Base-by-base conservation (phyloP, 805 yeast genomes). In the Wickerhamomyces queroliae region DNA sequence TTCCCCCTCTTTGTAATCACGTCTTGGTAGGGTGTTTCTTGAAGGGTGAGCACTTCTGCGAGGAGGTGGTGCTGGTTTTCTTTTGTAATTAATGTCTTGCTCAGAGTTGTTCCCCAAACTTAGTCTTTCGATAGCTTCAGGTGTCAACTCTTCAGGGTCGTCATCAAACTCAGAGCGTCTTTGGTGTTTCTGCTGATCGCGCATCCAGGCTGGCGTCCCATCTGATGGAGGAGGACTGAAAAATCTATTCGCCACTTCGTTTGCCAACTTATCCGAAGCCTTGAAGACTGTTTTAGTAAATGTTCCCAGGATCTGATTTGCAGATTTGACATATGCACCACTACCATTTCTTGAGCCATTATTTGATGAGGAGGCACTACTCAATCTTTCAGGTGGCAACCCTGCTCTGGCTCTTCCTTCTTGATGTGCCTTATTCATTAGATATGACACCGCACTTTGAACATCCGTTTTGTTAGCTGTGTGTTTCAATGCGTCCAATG, bases 181-280 rank as follows among this genome's bases (percentile, higher is more conserved):
- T 32, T 67, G 73, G 48, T 80, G 70, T 48, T 52, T 63, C 12
- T 61, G 66, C 49, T 75, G 80, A 43, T 76, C 72, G 41, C 64
- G 70, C 89, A 86, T 80, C 95, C 95, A 86, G 2, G 80, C 76
- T 0, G 95, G 95, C 46, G 53, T 56, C 6, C 65, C 69, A 37
- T 66, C 66, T 33, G 43, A 47, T 15, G 50, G 37, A 16, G 48
- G 43, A n/a, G 44, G 47, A 0, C 52, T 32, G 33, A 53, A 44
- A 11, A 56, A 43, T 20, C 53, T 49, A 40, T 67, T 73, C 11
- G 64, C 67, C 6, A 42, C 46, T 19, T 53, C 52, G 29, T 28
- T 37, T 22, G 45, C 38, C 2, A 53, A 42, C 21, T 52, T 54
- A 38, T 46, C 52, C 12, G 54, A 45, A 11, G 47, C 53, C 17